Conservation (phyloP, 352 stramenopile genomes). For the Thalassiosira hispida region DNA sequence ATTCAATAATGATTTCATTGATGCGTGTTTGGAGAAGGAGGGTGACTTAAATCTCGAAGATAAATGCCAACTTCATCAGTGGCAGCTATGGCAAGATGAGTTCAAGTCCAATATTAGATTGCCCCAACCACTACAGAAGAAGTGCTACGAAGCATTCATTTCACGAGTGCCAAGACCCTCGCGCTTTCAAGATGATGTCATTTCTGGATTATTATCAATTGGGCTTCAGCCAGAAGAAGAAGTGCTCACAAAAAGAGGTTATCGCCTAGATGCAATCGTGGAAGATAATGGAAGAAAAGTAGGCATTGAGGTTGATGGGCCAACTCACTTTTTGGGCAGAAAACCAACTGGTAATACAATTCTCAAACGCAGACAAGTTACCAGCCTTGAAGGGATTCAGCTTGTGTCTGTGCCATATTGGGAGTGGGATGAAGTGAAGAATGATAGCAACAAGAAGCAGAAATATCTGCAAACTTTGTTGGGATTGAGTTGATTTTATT, state of each 20-base stretch:
- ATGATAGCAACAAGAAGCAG: slow-evolving; percentile 20
- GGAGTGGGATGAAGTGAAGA: slow-evolving; percentile 39
- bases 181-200: slow-evolving; percentile 19
- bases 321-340: slow-evolving; percentile 26
- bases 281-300: slow-evolving; percentile 25
- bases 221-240: slow-evolving; percentile 9
- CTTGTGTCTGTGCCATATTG: slow-evolving; percentile 46
- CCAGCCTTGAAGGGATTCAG: slow-evolving; percentile 23
- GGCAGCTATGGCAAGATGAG: slow-evolving; percentile 36
- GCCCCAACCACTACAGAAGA: slow-evolving; percentile 2
- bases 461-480: slow-evolving; percentile 27
- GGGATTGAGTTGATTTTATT: neutral
- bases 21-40: slow-evolving; percentile 2
- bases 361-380: slow-evolving; percentile 41
- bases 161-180: neutral
- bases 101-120: slow-evolving; percentile 13
- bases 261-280: slow-evolving; percentile 26
- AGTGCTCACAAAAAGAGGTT: slow-evolving; percentile 12
- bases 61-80: slow-evolving; percentile 38
- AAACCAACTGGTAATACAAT: slow-evolving; percentile 13
- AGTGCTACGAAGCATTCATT: slow-evolving; percentile 15
- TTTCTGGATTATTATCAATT: slow-evolving; percentile 14
- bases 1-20: slow-evolving; percentile 22
- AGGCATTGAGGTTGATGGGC: slow-evolving; percentile 30
- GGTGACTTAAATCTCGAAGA: slow-evolving; percentile 4